Evolutionary conservation across 306 rosid species (phyloP).

Genomic region (Hippophae gyantsensis): DNA sequence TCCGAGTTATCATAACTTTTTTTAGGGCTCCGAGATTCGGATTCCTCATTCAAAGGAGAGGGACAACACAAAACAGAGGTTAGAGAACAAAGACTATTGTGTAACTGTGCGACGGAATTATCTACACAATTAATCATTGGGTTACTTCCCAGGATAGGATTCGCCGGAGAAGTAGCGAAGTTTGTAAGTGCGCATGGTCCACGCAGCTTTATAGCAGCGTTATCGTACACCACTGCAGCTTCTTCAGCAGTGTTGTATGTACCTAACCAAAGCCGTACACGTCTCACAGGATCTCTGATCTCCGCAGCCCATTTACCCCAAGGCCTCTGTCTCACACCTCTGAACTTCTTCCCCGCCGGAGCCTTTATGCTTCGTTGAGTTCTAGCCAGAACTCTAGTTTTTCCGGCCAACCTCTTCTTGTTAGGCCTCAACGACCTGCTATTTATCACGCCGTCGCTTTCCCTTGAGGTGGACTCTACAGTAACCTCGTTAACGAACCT

Average conservation of each 20-base stretch:
- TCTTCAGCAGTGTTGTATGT: conserved; percentile 92
- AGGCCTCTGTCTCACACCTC: conserved; percentile 93
- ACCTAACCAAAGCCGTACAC: conserved; percentile 89
- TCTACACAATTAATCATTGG: conserved; percentile 13
- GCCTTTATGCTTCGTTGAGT: conserved; percentile 17
- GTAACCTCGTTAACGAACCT: conserved; percentile 64
- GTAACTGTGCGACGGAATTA: conserved; percentile 47
- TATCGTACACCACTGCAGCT: conserved; percentile 89
- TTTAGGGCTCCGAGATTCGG: conserved; percentile 26
- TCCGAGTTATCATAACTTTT: conserved; percentile 7
- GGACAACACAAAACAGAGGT: conserved; percentile 57
- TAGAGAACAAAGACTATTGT: conserved; percentile 45
- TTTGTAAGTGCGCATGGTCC: conserved; percentile 96
- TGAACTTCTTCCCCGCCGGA: conserved; percentile 42
- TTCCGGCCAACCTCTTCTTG: conserved; percentile 5
- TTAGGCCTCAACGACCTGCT: conserved; percentile 24
- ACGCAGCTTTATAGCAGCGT: conserved; percentile 84
- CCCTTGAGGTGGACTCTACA: conserved; percentile 26
- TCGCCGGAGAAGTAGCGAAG: conserved; percentile 32
- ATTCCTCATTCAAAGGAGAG: conserved; percentile 44
- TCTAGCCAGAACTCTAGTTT: conserved; percentile 1
- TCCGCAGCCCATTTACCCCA: conserved; percentile 99
- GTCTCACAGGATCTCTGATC: conserved; percentile 78
- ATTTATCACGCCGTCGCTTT: conserved; percentile 22
- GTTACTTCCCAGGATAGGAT: conserved; percentile 9